These are phyloP conservation scores for Castanea sativa DNA, from an alignment of 306 rosid species.

Conservation along the genomic window DNA sequence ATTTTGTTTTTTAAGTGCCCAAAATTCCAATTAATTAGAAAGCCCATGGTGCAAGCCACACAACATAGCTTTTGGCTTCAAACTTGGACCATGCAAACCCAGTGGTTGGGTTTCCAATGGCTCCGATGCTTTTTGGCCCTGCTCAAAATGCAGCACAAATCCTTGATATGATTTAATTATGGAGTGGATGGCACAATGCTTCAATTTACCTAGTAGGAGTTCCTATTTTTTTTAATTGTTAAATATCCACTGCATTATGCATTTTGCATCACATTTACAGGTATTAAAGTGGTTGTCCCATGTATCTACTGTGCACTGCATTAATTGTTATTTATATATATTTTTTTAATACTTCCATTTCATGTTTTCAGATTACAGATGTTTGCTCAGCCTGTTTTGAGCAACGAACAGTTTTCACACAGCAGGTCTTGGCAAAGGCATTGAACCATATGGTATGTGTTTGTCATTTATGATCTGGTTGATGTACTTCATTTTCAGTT, in stretches of 20 bases:
- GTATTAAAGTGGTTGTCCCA: not conserved
- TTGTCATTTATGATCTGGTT: not conserved
- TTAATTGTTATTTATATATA: not conserved
- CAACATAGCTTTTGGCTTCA: not conserved
- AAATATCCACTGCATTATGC: constrained; percentile 6
- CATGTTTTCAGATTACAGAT: constrained; percentile 77
- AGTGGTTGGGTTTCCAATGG: not conserved
- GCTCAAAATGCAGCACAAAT: not conserved
- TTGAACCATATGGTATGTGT: constrained; percentile 80
- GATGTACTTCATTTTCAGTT: not conserved
- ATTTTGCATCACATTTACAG: not conserved
- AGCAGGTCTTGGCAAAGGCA: constrained; percentile 97
- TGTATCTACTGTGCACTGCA: not conserved
- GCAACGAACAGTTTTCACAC: constrained; percentile 97
- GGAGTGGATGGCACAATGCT: constrained; percentile 1
- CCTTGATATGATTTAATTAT: not conserved
- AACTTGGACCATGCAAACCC: not conserved
- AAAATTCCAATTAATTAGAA: not conserved
- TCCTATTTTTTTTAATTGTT: constrained; percentile 4
- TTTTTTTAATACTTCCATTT: constrained; percentile 27
- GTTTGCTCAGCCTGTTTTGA: constrained; percentile 98
- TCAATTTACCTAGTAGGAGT: not conserved
- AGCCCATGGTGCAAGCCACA: too few relatives aligned
- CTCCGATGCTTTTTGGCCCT: not conserved
- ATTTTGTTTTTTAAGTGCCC: not conserved